phyloP scores from a whole-genome alignment of 257 asterid genomes.

The Galeopsis tetrahit region DNA sequence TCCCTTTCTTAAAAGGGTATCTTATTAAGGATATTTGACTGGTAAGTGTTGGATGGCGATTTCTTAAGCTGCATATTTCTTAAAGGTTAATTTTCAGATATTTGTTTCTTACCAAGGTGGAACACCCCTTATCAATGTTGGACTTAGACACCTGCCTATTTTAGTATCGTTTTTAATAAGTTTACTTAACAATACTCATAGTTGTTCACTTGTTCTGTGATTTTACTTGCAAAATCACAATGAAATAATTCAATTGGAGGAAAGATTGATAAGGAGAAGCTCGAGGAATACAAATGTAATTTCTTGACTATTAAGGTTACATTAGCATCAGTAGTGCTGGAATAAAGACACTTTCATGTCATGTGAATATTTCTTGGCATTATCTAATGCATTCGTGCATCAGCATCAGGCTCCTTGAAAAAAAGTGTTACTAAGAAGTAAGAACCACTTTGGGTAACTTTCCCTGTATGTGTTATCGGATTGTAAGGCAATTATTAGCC shows the following conservation, averaged over 20 bases:
- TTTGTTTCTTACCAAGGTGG: neutral
- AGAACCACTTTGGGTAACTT: conserved; percentile 14
- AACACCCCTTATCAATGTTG: neutral
- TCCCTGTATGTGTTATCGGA: neutral
- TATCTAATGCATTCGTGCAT: neutral
- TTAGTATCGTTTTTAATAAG: neutral
- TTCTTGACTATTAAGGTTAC: neutral
- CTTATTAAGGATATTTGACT: conserved; percentile 11
- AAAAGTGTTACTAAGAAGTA: neutral
- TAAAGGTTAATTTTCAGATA: neutral
- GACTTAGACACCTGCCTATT: neutral
- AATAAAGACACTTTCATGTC: neutral
- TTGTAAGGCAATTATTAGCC: neutral
- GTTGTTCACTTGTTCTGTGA: conserved; percentile 1
- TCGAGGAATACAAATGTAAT: conserved; percentile 14
- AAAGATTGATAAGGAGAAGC: conserved; percentile 4
- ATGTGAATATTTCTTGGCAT: neutral
- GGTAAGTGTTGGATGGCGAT: neutral
- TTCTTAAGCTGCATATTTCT: neutral
- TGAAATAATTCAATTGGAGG: conserved; percentile 3
- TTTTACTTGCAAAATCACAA: conserved; percentile 16
- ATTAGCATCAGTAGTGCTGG: neutral
- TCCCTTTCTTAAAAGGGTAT: conserved; percentile 7
- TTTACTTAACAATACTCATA: neutral
- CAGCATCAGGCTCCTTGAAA: conserved; percentile 6